Evolutionary conservation across 1,139 yeast species (phyloP).

Genomic region (Lodderomyces orthopsilosis): DNA sequence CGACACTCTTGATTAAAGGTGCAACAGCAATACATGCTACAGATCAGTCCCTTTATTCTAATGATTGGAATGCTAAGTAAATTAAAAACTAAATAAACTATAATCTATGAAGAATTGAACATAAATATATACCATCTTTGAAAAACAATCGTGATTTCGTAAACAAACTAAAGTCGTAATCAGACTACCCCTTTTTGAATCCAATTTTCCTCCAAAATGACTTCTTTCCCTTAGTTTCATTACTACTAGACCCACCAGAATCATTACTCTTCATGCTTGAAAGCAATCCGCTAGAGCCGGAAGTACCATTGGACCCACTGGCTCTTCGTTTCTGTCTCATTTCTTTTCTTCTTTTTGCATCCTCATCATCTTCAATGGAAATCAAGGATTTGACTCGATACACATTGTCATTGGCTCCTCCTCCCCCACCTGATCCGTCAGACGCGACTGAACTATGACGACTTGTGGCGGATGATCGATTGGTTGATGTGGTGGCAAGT

Average conservation of each 20-base stretch:
- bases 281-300: not conserved
- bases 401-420: slow-evolving; percentile 16
- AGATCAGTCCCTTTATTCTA: no score
- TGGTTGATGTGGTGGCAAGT: not conserved
- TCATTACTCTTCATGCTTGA: slow-evolving; percentile 11
- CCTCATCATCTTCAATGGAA: slow-evolving; percentile 31
- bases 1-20: no score
- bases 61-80: no score
- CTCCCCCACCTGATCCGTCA: not conserved
- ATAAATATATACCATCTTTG: not conserved
- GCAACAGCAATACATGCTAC: no score
- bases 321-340: slow-evolving; percentile 10
- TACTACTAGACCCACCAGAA: slow-evolving; percentile 5
- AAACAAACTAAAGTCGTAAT: no score
- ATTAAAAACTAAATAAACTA: no score
- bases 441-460: not conserved
- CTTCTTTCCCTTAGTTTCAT: slow-evolving; percentile 2
- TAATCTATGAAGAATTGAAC: no score
- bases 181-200: slow-evolving; percentile 24
- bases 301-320: not conserved
- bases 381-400: slow-evolving; percentile 44
- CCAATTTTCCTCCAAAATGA: slow-evolving; percentile 35
- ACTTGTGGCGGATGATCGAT: not conserved
- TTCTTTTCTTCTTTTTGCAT: slow-evolving; percentile 18
- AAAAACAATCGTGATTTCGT: no score